A percentile compares a stretch with the other conserved stretches of the same genome.
Conservation (phyloP, 2,329 filamentous ascomycete species). For the Aspergillus pseudoterreus region DNA sequence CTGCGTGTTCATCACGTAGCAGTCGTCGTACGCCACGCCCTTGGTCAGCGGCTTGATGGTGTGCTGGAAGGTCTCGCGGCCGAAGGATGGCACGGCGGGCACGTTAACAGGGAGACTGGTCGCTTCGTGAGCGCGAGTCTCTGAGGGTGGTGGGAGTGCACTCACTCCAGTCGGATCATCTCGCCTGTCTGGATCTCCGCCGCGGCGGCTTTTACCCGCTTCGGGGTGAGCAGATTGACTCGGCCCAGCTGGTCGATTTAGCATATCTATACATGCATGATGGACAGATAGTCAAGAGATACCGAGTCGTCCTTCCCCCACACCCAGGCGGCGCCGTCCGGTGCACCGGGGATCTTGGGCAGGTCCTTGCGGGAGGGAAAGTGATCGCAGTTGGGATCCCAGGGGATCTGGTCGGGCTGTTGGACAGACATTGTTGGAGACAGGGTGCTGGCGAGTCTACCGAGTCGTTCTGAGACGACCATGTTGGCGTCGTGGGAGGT, state of each 20-base stretch:
- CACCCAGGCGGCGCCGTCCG: slow-evolving; percentile 56
- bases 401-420: slow-evolving; percentile 41
- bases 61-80: slow-evolving; percentile 52
- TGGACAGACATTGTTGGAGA: slow-evolving; percentile 14
- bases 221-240: slow-evolving; percentile 55
- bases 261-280: too few species aligned
- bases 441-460: not conserved
- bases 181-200: slow-evolving; percentile 55
- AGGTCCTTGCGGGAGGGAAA: slow-evolving; percentile 55
- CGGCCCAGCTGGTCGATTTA: slow-evolving; percentile 31
- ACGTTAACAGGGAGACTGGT: slow-evolving; percentile 50
- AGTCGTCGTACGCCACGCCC: slow-evolving; percentile 42
- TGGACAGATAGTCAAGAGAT: not conserved
- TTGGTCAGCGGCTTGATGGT: slow-evolving; percentile 46
- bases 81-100: slow-evolving; percentile 52
- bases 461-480: slow-evolving; percentile 1
- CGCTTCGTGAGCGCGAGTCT: too few species aligned
- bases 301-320: slow-evolving; percentile 57
- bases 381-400: slow-evolving; percentile 50
- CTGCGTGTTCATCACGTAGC: slow-evolving; percentile 47
- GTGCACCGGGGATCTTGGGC: slow-evolving; percentile 50
- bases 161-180: slow-evolving; percentile 52
- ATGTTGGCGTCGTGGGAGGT: not conserved
- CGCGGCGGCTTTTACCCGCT: slow-evolving; percentile 51
- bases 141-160: not conserved